Evolutionary conservation across 805 yeast species (phyloP), one percentile per base, ranked within the genome.

Genomic region (Blastobotrys peoriensis): DNA sequence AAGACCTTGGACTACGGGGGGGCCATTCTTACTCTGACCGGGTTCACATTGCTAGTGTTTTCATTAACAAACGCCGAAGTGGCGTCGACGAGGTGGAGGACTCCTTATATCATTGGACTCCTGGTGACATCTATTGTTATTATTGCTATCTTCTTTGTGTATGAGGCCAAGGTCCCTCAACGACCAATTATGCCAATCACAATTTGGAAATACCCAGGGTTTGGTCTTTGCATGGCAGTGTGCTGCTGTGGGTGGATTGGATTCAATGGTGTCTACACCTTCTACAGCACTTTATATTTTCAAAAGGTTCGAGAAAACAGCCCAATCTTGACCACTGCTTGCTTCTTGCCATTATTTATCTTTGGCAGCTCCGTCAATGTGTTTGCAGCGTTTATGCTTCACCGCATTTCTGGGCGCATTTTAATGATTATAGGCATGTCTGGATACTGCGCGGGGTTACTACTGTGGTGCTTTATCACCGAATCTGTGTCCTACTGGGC

Each of bases 111-210:
- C 47, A 60, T 71, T 45, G 73, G 69, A 3, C 57, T 67, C 3
- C 41, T 73, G n/a, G 56, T 73, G 16, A 60, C 71, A 5, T 74
- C 75, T 1, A 51, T 65, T 4, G 43, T 54, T 1, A 43, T 70
- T n/a, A 49, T 73, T 16, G 54, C 57, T 1, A 55, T 44, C 0
- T 65, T 70, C 38, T 62, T 62, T 2, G 9, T 67, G 5, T 71
- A 66, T 50, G 77, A 74, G 54, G 36, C 51, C 2, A 64, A 64
- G 36, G 45, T 69, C 1, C 70, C 76, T 1, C 36, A 47, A 35
- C 53, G 57, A n/a, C 77, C 78, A n/a, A 53, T 74, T 16, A 69
- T 73, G 71, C 78, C 78, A 8, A 65, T 71, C 66, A 43, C 47
- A 30, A 55, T 73, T 46, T 73, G 73, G 68, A 60, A 54, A 38